Base-by-base conservation (phyloP, 176 grass and related monocot genomes). In the Cenchrus americanus region DNA sequence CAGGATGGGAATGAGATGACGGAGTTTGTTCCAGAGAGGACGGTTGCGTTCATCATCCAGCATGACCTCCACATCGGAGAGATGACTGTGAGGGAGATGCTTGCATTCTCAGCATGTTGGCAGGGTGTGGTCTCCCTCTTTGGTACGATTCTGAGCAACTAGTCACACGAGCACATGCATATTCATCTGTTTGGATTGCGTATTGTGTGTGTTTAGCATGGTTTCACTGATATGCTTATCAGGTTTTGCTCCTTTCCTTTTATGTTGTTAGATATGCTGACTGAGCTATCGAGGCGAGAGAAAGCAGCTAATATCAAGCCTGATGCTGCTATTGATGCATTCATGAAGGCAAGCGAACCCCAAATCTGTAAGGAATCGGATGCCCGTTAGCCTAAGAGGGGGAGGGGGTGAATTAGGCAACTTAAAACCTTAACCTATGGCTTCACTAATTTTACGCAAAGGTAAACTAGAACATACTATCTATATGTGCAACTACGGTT, bases 71-170 rank as follows among this genome's bases (percentile, higher is more conserved):
- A 98, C 86, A 93, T 95, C 13, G 91, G 89, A 61, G 93, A 98
- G 87, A 98, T 98, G 96, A 98, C 96, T 1, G 92, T 98, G 15
- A 89, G 96, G 50, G 96, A 98, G 78, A 98, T 91, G 1, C 87
- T 98, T 6, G 89, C 93, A 4, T 98, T 98, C 82, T 95, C 96
- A 3, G 96, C 93, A 1, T 84, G 96, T n/a, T 95, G 93, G 80
- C 96, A 98, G 83, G 95, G 96, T 42, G 91, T 98, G 43, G 96
- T 91, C 40, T 86, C 79, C 66, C 87, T 82, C 8, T 92, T 93
- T 54, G 95, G 92, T 94, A 92, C 6, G 19, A 70, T 77, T 78
- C 50, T 59, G 19, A 70, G 26, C 18, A 42, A 15, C 48, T 18
- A 71, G 9, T 60, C 50, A 54, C 49, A 27, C 14, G 44, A 46